Evolutionary conservation across 1,139 yeast genomes (phyloP).

Genomic region (Hansenula lynferdii): DNA sequence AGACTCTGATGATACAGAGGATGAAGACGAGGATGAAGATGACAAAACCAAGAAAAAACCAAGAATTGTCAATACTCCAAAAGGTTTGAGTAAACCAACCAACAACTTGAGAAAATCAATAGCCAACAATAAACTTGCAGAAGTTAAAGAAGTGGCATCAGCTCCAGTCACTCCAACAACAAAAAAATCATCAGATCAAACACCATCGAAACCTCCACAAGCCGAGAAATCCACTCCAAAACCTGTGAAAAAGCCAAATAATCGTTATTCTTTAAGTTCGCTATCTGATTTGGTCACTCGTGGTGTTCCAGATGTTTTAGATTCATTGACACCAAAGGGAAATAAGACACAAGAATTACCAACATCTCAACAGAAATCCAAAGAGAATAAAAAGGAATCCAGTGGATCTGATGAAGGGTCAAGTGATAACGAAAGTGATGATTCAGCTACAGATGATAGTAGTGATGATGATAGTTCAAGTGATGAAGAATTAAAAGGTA

Average conservation of each 20-base stretch:
- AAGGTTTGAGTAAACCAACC: constrained; percentile 20
- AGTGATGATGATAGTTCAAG: constrained; percentile 22
- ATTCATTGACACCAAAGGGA: constrained; percentile 26
- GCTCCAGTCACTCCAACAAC: constrained; percentile 13
- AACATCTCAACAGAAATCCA: constrained; percentile 2
- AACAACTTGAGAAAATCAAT: constrained; percentile 5
- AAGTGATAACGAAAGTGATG: constrained; percentile 5
- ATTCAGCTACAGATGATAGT: constrained; percentile 8
- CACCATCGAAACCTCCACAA: constrained; percentile 1
- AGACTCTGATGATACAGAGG: too few relatives aligned
- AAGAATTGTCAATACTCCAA: constrained; percentile 34
- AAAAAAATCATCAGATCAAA: constrained; percentile 1
- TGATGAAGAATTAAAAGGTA: constrained; percentile 19
- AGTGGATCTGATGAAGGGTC: background rate
- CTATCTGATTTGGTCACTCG: constrained; percentile 51
- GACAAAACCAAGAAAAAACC: constrained; percentile 24
- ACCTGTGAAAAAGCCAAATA: constrained; percentile 11
- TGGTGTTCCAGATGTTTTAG: constrained; percentile 63
- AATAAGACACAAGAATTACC: constrained; percentile 9
- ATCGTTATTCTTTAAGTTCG: constrained; percentile 41
- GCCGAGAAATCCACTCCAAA: background rate
- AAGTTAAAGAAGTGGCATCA: constrained; percentile 5
- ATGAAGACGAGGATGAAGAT: constrained; percentile 21
- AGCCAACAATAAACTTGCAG: constrained; percentile 6
- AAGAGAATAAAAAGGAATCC: background rate